A percentile compares a stretch with the other conserved stretches of the same genome.
Conservation (phyloP, 345 rosid species). For the Cochlearia excelsa region DNA sequence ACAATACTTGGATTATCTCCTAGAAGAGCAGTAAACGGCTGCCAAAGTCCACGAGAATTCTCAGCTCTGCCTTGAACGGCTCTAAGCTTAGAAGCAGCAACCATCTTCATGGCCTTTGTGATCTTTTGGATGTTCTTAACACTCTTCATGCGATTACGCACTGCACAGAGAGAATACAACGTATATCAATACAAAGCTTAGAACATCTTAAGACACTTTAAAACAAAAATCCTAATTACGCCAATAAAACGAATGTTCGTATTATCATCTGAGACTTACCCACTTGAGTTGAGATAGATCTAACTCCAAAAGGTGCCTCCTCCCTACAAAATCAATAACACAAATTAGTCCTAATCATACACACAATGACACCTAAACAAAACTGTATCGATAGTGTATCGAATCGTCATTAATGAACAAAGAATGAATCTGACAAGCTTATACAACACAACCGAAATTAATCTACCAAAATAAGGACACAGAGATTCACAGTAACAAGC, state of each 20-base stretch:
- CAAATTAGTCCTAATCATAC: slow-evolving; percentile 19
- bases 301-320: slow-evolving; percentile 63
- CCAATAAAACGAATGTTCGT: not conserved
- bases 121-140: slow-evolving; percentile 94
- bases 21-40: slow-evolving; percentile 58
- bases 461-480: not conserved
- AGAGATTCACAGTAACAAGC: slow-evolving; percentile 3
- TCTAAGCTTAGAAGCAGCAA: slow-evolving; percentile 97
- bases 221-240: not conserved
- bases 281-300: slow-evolving; percentile 83
- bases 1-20: slow-evolving; percentile 46
- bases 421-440: not conserved
- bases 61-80: slow-evolving; percentile 78
- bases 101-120: slow-evolving; percentile 99
- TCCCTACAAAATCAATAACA: slow-evolving; percentile 51
- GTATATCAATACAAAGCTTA: not conserved
- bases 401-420: slow-evolving; percentile 1
- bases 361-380: not conserved
- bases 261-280: slow-evolving; percentile 48
- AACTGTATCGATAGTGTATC: not conserved
- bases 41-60: slow-evolving; percentile 99
- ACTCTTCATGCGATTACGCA: slow-evolving; percentile 98
- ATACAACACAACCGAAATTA: not conserved
- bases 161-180: slow-evolving; percentile 44
- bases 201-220: not conserved